phyloP scores from a whole-genome alignment of 2,329 filamentous ascomycete genomes.

The Colletotrichum sp. region DNA sequence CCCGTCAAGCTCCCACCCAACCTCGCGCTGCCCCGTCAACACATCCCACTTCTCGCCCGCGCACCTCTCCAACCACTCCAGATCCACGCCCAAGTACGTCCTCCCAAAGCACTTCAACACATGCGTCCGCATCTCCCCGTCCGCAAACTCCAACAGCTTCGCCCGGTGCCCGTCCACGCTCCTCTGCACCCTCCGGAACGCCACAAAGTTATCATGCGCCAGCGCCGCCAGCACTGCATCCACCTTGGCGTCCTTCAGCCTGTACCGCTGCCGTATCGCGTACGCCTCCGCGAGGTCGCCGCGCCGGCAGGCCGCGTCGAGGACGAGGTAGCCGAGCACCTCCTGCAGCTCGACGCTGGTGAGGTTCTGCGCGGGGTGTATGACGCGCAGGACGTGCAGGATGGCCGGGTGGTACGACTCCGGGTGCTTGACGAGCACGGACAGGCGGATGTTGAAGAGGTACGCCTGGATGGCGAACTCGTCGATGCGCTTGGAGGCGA shows the following conservation, averaged over 20 bases:
- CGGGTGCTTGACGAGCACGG: constrained; percentile 80
- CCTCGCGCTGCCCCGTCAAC: constrained; percentile 69
- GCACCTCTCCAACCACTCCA: constrained; percentile 70
- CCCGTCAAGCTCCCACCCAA: constrained; percentile 84
- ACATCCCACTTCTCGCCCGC: constrained; percentile 75
- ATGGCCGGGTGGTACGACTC: constrained; percentile 92
- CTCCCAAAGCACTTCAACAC: constrained; percentile 86
- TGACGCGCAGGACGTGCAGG: constrained; percentile 73
- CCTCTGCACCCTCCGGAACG: constrained; percentile 74
- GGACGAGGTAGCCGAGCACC: constrained; percentile 78
- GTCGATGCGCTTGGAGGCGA: constrained; percentile 77
- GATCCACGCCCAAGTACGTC: constrained; percentile 77
- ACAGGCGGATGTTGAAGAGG: constrained; percentile 86
- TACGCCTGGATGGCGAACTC: constrained; percentile 88
- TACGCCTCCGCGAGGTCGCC: constrained; percentile 77
- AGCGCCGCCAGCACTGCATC: constrained; percentile 73
- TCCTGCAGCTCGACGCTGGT: constrained; percentile 77
- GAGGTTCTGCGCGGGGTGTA: constrained; percentile 73
- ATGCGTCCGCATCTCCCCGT: constrained; percentile 74
- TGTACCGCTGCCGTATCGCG: constrained; percentile 64
- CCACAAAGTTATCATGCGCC: constrained; percentile 81
- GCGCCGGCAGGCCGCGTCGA: constrained; percentile 88
- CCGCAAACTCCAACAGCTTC: constrained; percentile 81
- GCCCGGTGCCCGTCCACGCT: constrained; percentile 82
- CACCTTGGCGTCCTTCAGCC: constrained; percentile 70